Evolutionary conservation across 768 basidiomycete species (phyloP), one percentile per base, ranked within the genome.

Genomic region (Leccinum pellstonianum): DNA sequence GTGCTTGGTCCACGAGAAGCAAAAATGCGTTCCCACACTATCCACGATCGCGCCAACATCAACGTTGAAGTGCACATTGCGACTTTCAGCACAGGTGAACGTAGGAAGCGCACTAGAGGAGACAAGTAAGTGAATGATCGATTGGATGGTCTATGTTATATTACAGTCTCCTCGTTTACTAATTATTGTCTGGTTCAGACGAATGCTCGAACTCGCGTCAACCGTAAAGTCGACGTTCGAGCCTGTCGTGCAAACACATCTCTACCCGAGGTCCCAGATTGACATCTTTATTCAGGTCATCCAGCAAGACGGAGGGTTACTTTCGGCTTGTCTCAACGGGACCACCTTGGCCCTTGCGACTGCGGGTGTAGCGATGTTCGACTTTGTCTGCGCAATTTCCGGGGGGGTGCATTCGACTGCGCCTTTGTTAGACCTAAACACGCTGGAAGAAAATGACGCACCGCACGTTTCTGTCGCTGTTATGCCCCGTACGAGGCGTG

Each of bases 251-350:
- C 91, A 94, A 71, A 90, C 91, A 7, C 83, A 82, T 61, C 82
- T 99, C 50, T 98, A 97, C 76, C 96, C 96, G 21, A 87, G 97
- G 52, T 91, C 91, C 35, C 88, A 95, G 71, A 96, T 99, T 71
- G 93, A 96, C 75, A 87, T 99, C 59, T 91, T 87, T 73, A 81
- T 99, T 5, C 93, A 96, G 72, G 87, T 98, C 33, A 77, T 98
- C 33, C 92, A 97, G 66, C 91, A 95, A 70, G 97, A 99, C 67
- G 97, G 97, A 43, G 92, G 92, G 0, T 78, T 98, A 48, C 81
- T 98, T 21, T 90, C 91, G 59, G 87, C 95, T 6, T 90, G 93
- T 64, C 91, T 99, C 68, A 99, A 98, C 70, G 95, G 88, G 35
- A 94, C 95, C 3, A 96, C 95, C 7, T 83, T 99, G 47, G 94